phyloP scores from a whole-genome alignment of 164 flowering plant genomes.

The Malania oleifera region DNA sequence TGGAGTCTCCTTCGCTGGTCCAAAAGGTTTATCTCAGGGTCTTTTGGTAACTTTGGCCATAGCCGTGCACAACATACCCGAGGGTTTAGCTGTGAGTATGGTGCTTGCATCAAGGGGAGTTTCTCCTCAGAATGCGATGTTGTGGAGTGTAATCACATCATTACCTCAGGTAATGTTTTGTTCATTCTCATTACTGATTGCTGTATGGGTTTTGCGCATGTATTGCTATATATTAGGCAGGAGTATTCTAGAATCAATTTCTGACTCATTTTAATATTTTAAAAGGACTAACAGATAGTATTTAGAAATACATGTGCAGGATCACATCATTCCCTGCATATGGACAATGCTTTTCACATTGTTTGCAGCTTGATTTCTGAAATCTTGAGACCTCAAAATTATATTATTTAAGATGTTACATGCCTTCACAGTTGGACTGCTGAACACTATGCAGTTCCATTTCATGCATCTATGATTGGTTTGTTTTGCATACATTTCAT shows the following conservation, averaged over 20 bases:
- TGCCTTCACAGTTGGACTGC: no score
- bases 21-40: conserved; percentile 96
- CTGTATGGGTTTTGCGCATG: background rate
- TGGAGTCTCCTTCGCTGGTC: conserved; percentile 98
- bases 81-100: conserved; percentile 99
- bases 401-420: no score
- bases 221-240: no score
- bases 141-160: conserved; percentile 98
- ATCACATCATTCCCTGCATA: no score
- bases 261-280: no score
- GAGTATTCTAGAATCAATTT: no score
- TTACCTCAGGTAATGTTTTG: conserved; percentile 73
- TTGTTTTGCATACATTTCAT: background rate
- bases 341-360: no score
- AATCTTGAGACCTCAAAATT: no score
- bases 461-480: background rate
- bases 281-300: no score
- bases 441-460: no score
- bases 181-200: background rate
- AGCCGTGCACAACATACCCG: conserved; percentile 98
- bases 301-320: no score
- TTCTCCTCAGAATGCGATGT: conserved; percentile 94
- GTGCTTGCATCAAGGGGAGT: conserved; percentile 96
- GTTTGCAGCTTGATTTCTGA: no score
- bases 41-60: conserved; percentile 91